These are phyloP conservation scores for Lachancea nothofagi DNA, from an alignment of 805 yeast genomes.

Conservation along the genomic window DNA sequence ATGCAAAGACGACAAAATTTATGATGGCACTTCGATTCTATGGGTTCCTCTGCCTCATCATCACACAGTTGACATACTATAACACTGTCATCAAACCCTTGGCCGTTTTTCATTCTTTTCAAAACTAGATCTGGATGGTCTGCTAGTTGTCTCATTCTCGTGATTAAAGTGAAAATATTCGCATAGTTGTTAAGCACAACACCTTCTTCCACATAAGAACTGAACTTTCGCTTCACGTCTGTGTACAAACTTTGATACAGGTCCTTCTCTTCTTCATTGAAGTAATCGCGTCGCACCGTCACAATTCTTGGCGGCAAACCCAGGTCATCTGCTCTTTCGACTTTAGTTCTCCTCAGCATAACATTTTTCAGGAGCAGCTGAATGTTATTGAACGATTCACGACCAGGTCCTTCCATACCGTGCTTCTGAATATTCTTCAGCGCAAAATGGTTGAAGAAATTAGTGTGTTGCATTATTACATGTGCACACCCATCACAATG, in stretches of 20 bases:
- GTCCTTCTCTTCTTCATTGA: slow-evolving; percentile 94
- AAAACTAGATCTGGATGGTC: slow-evolving; percentile 96
- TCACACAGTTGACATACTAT: slow-evolving; percentile 91
- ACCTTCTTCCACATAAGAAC: slow-evolving; percentile 91
- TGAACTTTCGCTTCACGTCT: slow-evolving; percentile 81
- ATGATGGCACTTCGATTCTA: slow-evolving; percentile 91
- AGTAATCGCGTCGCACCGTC: slow-evolving; percentile 76
- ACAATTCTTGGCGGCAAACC: slow-evolving; percentile 96
- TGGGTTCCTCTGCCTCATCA: slow-evolving; percentile 97
- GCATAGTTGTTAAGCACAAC: slow-evolving; percentile 96
- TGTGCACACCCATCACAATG: slow-evolving; percentile 86
- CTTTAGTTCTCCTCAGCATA: slow-evolving; percentile 91
- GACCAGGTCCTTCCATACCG: slow-evolving; percentile 79
- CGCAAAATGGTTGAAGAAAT: slow-evolving; percentile 93
- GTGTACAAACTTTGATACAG: slow-evolving; percentile 81
- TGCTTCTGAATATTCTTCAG: slow-evolving; percentile 85
- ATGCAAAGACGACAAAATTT: slow-evolving; percentile 90
- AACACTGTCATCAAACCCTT: slow-evolving; percentile 36
- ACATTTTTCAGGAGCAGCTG: slow-evolving; percentile 69
- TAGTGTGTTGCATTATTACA: slow-evolving; percentile 90
- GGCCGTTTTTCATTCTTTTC: slow-evolving; percentile 47
- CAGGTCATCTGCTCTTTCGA: slow-evolving; percentile 94
- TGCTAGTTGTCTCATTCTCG: slow-evolving; percentile 96
- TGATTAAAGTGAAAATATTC: slow-evolving; percentile 89
- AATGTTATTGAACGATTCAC: slow-evolving; percentile 68